These are phyloP conservation scores for Rhodamnia argentea DNA, from an alignment of 345 rosid species.

Conservation along the genomic window DNA sequence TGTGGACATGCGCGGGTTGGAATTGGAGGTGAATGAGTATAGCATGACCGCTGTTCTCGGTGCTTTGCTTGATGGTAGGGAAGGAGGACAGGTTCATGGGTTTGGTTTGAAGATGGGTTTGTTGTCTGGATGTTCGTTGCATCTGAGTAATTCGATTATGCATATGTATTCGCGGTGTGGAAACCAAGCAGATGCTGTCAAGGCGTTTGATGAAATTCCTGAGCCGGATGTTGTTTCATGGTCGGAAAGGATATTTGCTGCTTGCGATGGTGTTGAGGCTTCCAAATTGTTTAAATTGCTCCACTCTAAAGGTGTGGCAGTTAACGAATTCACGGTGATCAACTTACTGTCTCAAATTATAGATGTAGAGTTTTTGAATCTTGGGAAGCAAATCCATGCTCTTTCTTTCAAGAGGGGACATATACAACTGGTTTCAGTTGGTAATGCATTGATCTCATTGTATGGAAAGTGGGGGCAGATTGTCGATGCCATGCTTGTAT, in stretches of 20 bases:
- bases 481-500: conserved; percentile 13
- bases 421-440: conserved; percentile 15
- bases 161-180: conserved; percentile 22
- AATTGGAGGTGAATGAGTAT: conserved; percentile 25
- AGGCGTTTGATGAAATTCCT: conserved; percentile 29
- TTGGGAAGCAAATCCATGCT: conserved; percentile 27
- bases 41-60: conserved; percentile 27
- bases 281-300: conserved; percentile 13
- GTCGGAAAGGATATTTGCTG: conserved; percentile 30
- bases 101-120: conserved; percentile 27
- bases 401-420: conserved; percentile 20
- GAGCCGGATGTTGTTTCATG: conserved; percentile 31
- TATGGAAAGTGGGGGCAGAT: conserved; percentile 17
- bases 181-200: conserved; percentile 11
- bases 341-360: conserved; percentile 17
- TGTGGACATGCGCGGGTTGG: conserved; percentile 13
- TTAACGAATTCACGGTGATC: conserved; percentile 22
- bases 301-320: conserved; percentile 1
- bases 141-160: conserved; percentile 30
- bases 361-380: conserved; percentile 5
- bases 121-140: conserved; percentile 11
- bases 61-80: conserved; percentile 14
- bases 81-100: conserved; percentile 33
- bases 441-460: conserved; percentile 28
- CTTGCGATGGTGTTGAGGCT: conserved; percentile 22